These are phyloP conservation scores for Neurospora tetraspora DNA, from an alignment of 495 filamentous ascomycete genomes.

Conservation along the genomic window DNA sequence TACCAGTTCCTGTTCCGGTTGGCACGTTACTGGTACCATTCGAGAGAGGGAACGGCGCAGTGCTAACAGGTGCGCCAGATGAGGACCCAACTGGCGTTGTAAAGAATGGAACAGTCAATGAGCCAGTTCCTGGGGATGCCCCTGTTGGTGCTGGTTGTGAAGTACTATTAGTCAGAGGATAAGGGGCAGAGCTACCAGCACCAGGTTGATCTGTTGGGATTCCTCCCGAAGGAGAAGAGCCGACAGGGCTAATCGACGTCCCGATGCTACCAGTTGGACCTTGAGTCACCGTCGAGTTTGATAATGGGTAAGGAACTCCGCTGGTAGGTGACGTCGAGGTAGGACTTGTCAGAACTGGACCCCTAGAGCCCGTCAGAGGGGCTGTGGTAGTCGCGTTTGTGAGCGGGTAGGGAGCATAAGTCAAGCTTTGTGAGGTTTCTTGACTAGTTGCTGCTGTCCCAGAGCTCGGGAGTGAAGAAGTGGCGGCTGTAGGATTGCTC, in stretches of 20 bases:
- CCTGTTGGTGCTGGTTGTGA: not conserved
- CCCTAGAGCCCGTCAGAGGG: constrained; percentile 1
- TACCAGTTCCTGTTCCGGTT: constrained; percentile 3
- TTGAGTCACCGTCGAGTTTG: constrained; percentile 9
- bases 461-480: not conserved
- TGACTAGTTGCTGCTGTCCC: not conserved
- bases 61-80: not conserved
- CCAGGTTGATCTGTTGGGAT: not conserved
- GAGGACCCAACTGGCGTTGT: not conserved
- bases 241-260: not conserved
- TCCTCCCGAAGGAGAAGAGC: not conserved
- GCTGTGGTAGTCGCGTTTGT: constrained; percentile 7
- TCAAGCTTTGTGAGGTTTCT: not conserved
- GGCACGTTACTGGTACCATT: not conserved
- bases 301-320: constrained; percentile 13
- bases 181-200: not conserved
- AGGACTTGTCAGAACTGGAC: not conserved
- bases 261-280: not conserved
- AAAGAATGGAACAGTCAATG: not conserved
- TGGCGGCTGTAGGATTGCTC: not conserved
- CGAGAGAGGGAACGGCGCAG: not conserved
- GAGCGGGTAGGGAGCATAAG: constrained; percentile 3
- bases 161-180: constrained; percentile 9
- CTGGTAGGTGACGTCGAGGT: not conserved
- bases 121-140: not conserved